Base-by-base conservation (phyloP, 2,329 filamentous ascomycete species). In the Fusarium piperis region DNA sequence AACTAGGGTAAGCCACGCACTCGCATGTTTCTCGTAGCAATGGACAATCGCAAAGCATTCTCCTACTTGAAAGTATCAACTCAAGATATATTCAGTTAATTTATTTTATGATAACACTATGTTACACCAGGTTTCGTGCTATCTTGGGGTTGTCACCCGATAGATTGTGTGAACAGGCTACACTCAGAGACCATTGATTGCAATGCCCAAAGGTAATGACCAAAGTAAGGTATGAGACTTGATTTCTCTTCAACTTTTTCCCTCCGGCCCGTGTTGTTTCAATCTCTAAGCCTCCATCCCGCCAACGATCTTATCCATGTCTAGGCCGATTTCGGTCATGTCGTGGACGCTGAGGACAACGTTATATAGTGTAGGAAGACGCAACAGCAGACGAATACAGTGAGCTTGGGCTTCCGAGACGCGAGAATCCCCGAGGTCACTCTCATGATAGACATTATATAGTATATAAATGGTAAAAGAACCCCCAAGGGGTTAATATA, bases 391-490 rank as follows among this genome's bases (percentile, higher is more conserved):
- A 41, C 12, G 10, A 20, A 20, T 39, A n/a, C 11, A 6, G 6
- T 11, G 13, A 3, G 11, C 11, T 13, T 8, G 7, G 3, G 38
- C 11, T 20, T 20, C 6, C 10, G n/a, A 8, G 18, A 20, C 10
- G 18, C 6, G n/a, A 20, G 18, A 4, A 11, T 4, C 2, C 12
- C 3, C 7, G n/a, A 3, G 2, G 16, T 23, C 8, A 4, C 9
- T 6, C 20, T 2, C 6, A 2, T 44, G 20, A 2, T 3, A 16
- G 1, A 11, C 41, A 46, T 46, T 5, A 11, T 16, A 20, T 16
- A 46, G 20, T 46, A 46, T 48, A 48, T 30, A 48, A n/a, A 48
- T 48, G 28, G 15, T n/a, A 30, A 18, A 46, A 12, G 11, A 48
- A 11, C 5, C 5, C 3, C 26, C 39, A 46, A 13, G 2, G 41